Evolutionary conservation across 495 filamentous ascomycete species (phyloP), one percentile per base, ranked within the genome.

Genomic region (Aspergillus asperescens): DNA sequence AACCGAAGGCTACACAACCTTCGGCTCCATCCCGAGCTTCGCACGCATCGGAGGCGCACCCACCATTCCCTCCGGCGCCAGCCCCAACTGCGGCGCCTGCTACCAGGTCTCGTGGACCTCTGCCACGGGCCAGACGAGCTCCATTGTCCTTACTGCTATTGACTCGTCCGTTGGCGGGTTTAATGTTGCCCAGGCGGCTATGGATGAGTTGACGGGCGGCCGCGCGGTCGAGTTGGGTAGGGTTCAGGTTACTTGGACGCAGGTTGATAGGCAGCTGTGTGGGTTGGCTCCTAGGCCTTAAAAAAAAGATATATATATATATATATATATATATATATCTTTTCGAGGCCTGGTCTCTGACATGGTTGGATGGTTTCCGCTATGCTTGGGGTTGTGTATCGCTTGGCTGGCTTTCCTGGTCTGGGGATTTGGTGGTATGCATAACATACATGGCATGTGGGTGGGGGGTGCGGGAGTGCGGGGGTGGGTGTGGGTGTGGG

Each of bases 61-160:
- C 27, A 80, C 78, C 22, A 73, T 90, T 18, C 57, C 63, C 3
- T 80, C 77, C 29, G 86, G 79, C 81, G 72, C 83, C 77, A 70
- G 63, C 52, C 29, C 62, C 13, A 70, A 70, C 55, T 92, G 88
- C 69, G 87, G 88, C 48, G 79, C 78, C 8, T 91, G 87, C 76
- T 91, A 82, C 70, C 47, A 67, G 39, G 66, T 88, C 40, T 75
- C 71, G 12, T 92, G 79, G 19, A 25, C 31, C 8, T 2, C 24
- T 13, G 15, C 31, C 2, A 35, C 27, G 39, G 31, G 61, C 10
- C 2, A 1, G 4, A 4, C 23, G 7, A 68, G 73, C 48, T 82
- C 74, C 16, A 77, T 92, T 69, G 76, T 82, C 59, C 67, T 92
- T 7, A 70, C 81, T 9, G 88, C 80, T 20, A 73, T 92, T 52